Evolutionary conservation across 2,329 filamentous ascomycete genomes (phyloP), one percentile per base, ranked within the genome.

Genomic region (Diaporthe sp.): DNA sequence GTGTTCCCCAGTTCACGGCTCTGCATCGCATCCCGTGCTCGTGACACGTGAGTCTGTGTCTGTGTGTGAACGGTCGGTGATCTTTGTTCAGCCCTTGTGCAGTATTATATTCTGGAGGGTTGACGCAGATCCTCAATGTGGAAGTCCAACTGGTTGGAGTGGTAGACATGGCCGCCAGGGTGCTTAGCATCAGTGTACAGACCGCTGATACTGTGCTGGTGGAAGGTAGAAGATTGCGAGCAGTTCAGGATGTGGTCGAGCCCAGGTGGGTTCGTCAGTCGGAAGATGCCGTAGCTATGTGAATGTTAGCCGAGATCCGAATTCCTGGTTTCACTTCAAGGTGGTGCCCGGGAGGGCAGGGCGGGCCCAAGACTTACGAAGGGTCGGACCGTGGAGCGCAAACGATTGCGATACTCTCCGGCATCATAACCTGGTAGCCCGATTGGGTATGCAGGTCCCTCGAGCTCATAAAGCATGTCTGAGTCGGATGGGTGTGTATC

Each of bases 391-490:
- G 93, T 0, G 97, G 97, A 8, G 97, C 95, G 84, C 97, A 99
- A 52, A 99, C 97, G 80, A 99, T 97, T 5, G 97, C 97, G 77
- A 99, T 95, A 79, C 95, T 97, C 86, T 99, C 97, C 0, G 95
- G 93, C 84, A 98, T 90, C 95, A 98, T 98, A 75, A 97, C 92
- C 84, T 99, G 97, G 82, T 98, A 98, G 15, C 95, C 95, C 4
- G 93, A 92, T 81, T 98, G 96, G 0, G 97, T 99, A 81, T 99
- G 97, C 78, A 98, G 82, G 81, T 99, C 97, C 67, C 96, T 89
- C 66, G 94, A 97, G 82, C 95, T 98, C 94, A 99, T 97, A 82
- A 99, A 99, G 83, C 97, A 99, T 0, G 95, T 97, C 85, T 99
- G 97, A 0, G 93, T 95, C 0, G 97, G 97, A 82, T 99, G 97